Evolutionary conservation across 441 rosid species (phyloP), one percentile per base, ranked within the genome.

Genomic region (Croton setiger): DNA sequence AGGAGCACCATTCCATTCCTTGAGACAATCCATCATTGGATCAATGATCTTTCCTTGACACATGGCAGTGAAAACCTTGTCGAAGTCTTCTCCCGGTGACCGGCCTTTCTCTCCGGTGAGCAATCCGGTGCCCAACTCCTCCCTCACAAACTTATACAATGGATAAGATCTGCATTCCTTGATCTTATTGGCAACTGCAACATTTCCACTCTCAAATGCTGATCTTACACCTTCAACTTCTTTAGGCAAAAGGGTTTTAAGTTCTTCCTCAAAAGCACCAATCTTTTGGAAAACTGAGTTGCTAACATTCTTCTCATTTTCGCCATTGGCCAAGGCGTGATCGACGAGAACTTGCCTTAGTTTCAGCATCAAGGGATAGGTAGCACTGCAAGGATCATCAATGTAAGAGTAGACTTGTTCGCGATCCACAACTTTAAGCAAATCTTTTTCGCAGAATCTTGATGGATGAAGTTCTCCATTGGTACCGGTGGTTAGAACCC

Each of bases 111-210:
- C 92, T 12, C 90, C 90, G 0, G 92, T 87, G 13, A 89, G 77
- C 65, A 87, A 66, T n/a, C 73, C 76, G 0, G 87, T 76, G 0
- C 87, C 86, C 17, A 89, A 36, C 67, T 79, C 89, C 66, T 89
- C 92, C 76, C 96, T 83, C 57, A 87, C 88, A 31, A 87, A 83
- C 75, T 76, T 86, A 68, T 87, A 76, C 64, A 89, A 15, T 3
- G 92, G 95, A 68, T 87, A 89, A 8, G 95, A 89, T 63, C 90
- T 82, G 78, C 95, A 89, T 52, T 87, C 92, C 79, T 79, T 80
- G 27, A 89, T 89, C 82, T 78, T 63, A 78, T 89, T 87, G 0
- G 85, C 79, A 13, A 85, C 78, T 5, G 76, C 74, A 0, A 86
- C 41, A 47, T 77, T 84, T 10, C 87, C 87, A 23, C 67, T 80